Evolutionary conservation across 2,329 filamentous ascomycete species (phyloP).

Genomic region (Periglandula ipomoeae): DNA sequence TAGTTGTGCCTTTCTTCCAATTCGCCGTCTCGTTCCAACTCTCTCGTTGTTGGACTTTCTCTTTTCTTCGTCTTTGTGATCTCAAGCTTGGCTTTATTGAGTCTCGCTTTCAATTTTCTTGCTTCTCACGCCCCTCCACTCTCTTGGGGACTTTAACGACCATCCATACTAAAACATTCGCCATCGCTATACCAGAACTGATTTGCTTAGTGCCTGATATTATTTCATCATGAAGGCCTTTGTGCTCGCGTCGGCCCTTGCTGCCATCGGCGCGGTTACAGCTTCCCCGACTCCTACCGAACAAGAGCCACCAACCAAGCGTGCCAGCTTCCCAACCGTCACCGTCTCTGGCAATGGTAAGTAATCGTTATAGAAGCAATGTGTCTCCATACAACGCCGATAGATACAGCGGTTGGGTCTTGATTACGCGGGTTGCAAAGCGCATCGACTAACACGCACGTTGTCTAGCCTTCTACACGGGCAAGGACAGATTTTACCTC

Average conservation of each 20-base stretch:
- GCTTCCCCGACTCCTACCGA: conserved; percentile 42
- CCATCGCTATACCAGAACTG: conserved; percentile 1
- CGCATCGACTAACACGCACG: conserved; percentile 1
- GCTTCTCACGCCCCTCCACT: conserved; percentile 11
- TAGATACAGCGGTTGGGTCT: neutral
- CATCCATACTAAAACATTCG: conserved; percentile 1
- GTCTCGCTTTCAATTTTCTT: conserved; percentile 3
- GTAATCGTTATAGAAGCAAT: too few species aligned
- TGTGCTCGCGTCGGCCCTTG: conserved; percentile 37
- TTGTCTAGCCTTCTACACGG: conserved; percentile 43
- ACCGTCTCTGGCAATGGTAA: conserved; percentile 49
- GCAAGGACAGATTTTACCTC: conserved; percentile 46
- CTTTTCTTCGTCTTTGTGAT: conserved; percentile 9
- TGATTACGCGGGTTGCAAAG: neutral
- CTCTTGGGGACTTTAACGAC: conserved; percentile 8
- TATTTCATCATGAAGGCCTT: conserved; percentile 38
- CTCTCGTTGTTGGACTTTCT: conserved; percentile 27
- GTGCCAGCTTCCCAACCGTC: conserved; percentile 39
- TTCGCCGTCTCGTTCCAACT: conserved; percentile 17
- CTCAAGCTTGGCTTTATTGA: conserved; percentile 8
- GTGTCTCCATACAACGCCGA: too few species aligned
- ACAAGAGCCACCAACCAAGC: conserved; percentile 39
- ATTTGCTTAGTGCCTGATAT: conserved; percentile 10
- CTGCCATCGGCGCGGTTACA: conserved; percentile 32
- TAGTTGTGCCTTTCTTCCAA: conserved; percentile 14